Evolutionary conservation across 108 stramenopile species (phyloP), one percentile per base, ranked within the genome.

Genomic region (Skeletonema potamos): DNA sequence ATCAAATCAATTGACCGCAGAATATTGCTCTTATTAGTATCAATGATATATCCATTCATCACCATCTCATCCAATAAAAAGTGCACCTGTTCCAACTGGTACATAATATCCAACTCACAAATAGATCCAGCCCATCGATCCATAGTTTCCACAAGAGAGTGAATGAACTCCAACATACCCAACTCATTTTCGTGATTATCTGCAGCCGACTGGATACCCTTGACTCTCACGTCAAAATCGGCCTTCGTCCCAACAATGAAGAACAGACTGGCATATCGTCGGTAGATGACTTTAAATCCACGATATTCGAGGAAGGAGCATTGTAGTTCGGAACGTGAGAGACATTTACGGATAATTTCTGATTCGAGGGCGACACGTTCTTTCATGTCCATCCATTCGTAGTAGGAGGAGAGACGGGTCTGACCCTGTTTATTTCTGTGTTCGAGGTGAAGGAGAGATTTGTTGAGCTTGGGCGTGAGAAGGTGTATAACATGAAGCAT

Each of bases 61-160:
- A 97, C 95, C 97, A 97, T 97, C 79, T 97, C 95, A 77, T 95
- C 93, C 73, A 98, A 78, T 32, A 98, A 77, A 74, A 97, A 98
- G 71, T 98, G 96, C 2, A 96, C 96, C 70, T 96, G 89, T 74
- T 98, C 96, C 63, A 98, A 60, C 69, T 97, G 95, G 78, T 97
- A 98, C 96, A 98, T 98, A 62, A 98, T 96, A 78, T 98, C 97
- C 54, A 98, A 86, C 72, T 96, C 94, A 65, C 95, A 96, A 76
- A 93, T 90, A 8, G 81, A 82, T 17, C 87, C 89, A 26, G 89
- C 87, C 89, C 88, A 92, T 54, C 86, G 85, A 81, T 96, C 96
- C 85, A 96, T 89, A 2, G 93, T 94, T 74, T 96, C 95, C 22
- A 96, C 97, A 27, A 97, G 84, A 34, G 82, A 82, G 82, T 98